Base-by-base conservation (phyloP, 148 eudicot species). In the Tetragonia tetragonoides region DNA sequence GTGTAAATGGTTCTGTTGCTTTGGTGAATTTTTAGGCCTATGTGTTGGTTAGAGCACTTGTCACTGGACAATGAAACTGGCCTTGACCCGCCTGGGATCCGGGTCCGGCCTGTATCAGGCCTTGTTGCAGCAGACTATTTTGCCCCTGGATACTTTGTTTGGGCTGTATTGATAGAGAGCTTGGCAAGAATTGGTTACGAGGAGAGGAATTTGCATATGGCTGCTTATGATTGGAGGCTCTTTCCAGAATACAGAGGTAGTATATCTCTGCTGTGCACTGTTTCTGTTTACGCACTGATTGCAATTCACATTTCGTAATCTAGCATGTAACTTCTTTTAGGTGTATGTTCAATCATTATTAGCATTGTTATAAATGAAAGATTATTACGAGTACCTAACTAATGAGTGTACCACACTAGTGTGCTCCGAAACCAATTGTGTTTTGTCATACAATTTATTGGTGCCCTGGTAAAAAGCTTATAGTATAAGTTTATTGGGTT, bases 21-120 rank as follows among this genome's bases (percentile, higher is more conserved):
- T 37, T 20, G 38, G 21, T 59, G 40, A 28, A 74, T 37, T 69
- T 79, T 74, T 74, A 90, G 93, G 90, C 93, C 91, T 3, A 34
- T 83, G 83, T 90, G 93, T 80, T 90, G 93, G 93, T 82, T 90
- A 86, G 93, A 90, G 86, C 93, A 90, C 78, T 81, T 90, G 24
- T 90, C 93, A 9, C 71, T 90, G 81, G 89, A 90, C 81, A 88
- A 85, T 61, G 87, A 85, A 75, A 90, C 91, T 5, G 91, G 93
- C 76, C 89, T 90, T 10, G 93, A 90, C 61, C 91, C 93, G 16
- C 91, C 88, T 7, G 93, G 91, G 65, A 90, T 90, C 76, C 87
- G 93, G 49, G 90, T 90, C 38, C 81, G 93, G 24, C 81, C 93
- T 0, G 89, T 87, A 6, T 86, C 89, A 2, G 93, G 93, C 49